Evolutionary conservation across 352 stramenopile genomes (phyloP).

Genomic region (Achlya hypogyna): DNA sequence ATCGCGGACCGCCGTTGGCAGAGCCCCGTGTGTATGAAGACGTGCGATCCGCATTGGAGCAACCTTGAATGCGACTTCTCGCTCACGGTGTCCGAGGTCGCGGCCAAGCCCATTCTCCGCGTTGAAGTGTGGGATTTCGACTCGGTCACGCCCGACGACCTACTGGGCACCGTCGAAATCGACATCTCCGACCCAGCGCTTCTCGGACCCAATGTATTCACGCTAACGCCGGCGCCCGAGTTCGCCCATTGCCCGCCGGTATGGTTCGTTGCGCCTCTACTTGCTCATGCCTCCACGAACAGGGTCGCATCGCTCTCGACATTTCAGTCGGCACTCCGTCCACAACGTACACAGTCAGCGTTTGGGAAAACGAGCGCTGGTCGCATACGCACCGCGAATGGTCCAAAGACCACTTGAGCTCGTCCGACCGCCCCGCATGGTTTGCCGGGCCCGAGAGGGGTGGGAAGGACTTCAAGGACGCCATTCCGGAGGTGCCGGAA

Average conservation of each 20-base stretch:
- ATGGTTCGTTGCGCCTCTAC: background rate
- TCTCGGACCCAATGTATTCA: background rate
- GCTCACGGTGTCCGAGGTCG: background rate
- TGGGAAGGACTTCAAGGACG: constrained; percentile 1
- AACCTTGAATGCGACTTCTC: constrained; percentile 9
- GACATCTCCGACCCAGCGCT: constrained; percentile 5
- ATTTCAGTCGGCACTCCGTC: background rate
- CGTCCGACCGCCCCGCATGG: background rate
- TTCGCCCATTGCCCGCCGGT: background rate
- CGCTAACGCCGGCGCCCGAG: background rate
- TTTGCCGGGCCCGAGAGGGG: background rate
- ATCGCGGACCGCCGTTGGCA: background rate
- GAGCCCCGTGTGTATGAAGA: constrained; percentile 2
- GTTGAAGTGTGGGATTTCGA: constrained; percentile 10
- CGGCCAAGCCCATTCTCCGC: background rate
- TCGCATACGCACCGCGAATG: background rate
- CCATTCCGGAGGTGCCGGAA: background rate
- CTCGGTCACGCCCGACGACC: constrained; percentile 1
- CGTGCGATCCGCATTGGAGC: constrained; percentile 10
- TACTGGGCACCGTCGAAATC: constrained; percentile 2
- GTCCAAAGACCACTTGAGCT: constrained; percentile 3
- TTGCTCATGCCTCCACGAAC: no score
- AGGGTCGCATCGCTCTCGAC: background rate
- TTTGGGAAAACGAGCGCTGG: constrained; percentile 15
- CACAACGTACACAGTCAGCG: background rate